phyloP scores from a whole-genome alignment of 768 basidiomycete genomes.

The Pulveroboletus frians region DNA sequence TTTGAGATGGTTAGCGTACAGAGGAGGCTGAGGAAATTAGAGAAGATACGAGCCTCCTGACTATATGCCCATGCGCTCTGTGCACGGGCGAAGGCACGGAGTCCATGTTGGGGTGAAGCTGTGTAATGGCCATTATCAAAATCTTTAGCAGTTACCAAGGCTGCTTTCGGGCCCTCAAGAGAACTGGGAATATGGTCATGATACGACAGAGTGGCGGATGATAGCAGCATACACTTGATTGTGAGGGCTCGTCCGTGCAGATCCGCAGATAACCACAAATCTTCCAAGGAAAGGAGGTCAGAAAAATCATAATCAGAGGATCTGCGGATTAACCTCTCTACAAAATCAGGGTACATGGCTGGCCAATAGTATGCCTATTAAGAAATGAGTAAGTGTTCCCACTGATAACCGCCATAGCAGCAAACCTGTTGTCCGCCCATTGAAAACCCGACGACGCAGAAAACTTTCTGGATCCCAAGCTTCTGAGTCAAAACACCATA shows the following conservation, averaged over 20 bases:
- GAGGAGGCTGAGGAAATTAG: not conserved
- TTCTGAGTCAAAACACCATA: slow-evolving; percentile 44
- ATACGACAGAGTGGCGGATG: not conserved
- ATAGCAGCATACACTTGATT: slow-evolving; percentile 43
- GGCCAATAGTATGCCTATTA: slow-evolving; percentile 53
- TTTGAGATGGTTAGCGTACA: slow-evolving; percentile 16
- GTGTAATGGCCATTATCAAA: slow-evolving; percentile 52
- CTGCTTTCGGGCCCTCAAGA: slow-evolving; percentile 56
- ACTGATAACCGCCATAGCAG: not conserved
- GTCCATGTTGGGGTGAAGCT: slow-evolving; percentile 40
- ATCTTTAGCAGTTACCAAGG: slow-evolving; percentile 48
- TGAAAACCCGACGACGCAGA: slow-evolving; percentile 48
- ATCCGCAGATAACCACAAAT: slow-evolving; percentile 48
- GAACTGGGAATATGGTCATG: slow-evolving; percentile 34
- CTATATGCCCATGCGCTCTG: slow-evolving; percentile 59
- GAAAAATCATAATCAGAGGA: not conserved
- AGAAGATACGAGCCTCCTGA: slow-evolving; percentile 38
- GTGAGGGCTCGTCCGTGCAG: slow-evolving; percentile 51
- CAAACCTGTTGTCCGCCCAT: slow-evolving; percentile 52
- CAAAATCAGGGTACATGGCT: slow-evolving; percentile 49
- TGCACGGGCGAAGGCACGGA: slow-evolving; percentile 52
- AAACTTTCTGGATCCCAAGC: slow-evolving; percentile 41
- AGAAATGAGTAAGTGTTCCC: not conserved
- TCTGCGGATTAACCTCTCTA: slow-evolving; percentile 36
- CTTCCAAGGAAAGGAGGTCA: slow-evolving; percentile 22